Base-by-base conservation (phyloP, 2,329 filamentous ascomycete species). In the Stemphylium beticola region DNA sequence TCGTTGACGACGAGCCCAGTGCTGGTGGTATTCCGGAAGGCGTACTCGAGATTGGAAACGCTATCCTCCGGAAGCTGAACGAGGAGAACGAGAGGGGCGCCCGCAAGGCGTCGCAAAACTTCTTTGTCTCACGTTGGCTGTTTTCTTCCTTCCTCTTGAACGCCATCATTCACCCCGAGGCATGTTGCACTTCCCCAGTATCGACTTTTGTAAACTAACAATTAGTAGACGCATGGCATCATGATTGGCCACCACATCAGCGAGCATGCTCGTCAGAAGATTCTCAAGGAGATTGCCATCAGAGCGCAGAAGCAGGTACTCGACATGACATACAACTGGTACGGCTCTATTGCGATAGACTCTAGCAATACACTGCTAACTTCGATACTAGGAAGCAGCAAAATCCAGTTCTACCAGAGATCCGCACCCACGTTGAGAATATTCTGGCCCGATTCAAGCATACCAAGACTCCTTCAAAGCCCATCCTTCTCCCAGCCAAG, bases 231-330 rank as follows among this genome's bases (percentile, higher is more conserved):
- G 15, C 80, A 84, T 55, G 83, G 82, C 43, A 79, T 87, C 58
- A 88, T 98, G 80, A 85, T 91, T 52, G 91, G 96, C 67, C 93
- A 96, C 74, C 91, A 96, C 77, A 92, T 98, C 66, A 93, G 90
- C 44, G 91, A 96, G 64, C 92, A 93, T 75, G 92, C 92, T 37
- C 86, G 95, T 38, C 90, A 96, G 68, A 93, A 82, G 60, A 82
- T 87, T 43, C 77, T 87, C 53, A 82, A 83, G 58, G 89, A 93
- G 71, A 88, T 97, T 52, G 92, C 90, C 50, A 86, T 90, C 72
- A 87, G 89, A 58, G 89, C 91, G 44, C 89, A 93, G 70, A 88
- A 90, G 67, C 84, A 91, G 60, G 91, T 93, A 11, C 86, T 90
- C 55, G 90, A 93, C 67, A 87, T 92, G 76, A 82, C 85, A 53